A percentile compares a stretch with the other conserved stretches of the same genome.
phyloP scores from a whole-genome alignment of 371 early-diverging fungal species.

The Mucor sp. region DNA sequence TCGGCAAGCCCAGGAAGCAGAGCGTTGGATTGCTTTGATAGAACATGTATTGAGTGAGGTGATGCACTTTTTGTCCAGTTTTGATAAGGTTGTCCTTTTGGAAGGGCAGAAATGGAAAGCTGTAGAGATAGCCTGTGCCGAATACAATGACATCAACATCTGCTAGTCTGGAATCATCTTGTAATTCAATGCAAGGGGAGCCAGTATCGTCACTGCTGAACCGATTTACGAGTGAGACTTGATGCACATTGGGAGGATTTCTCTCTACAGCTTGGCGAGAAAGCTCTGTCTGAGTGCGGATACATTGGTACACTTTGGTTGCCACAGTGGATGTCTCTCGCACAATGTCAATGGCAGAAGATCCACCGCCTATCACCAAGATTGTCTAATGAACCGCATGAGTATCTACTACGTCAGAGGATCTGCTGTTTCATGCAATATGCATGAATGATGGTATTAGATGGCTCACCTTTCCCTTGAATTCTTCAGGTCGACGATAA shows the following conservation, averaged over 20 bases:
- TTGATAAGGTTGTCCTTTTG: conserved; percentile 28
- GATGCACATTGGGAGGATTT: conserved; percentile 15
- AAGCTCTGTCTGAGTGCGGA: conserved; percentile 34
- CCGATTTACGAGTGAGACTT: conserved; percentile 14
- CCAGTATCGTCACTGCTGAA: not conserved
- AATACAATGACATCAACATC: conserved; percentile 53
- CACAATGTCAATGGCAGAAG: conserved; percentile 56
- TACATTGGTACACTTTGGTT: conserved; percentile 42
- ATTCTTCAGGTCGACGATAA: conserved; percentile 50
- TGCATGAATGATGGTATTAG: not conserved
- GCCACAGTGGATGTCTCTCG: conserved; percentile 48
- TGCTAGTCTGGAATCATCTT: conserved; percentile 35
- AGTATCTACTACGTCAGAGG: not conserved
- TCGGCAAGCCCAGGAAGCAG: conserved; percentile 60
- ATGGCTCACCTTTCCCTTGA: conserved; percentile 38
- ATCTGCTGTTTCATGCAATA: not conserved
- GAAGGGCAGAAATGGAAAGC: conserved; percentile 55
- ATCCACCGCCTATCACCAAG: conserved; percentile 54
- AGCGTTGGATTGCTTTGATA: conserved; percentile 56
- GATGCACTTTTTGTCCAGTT: conserved; percentile 46
- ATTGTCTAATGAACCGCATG: conserved; percentile 20
- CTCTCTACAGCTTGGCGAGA: conserved; percentile 17
- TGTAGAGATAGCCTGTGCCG: conserved; percentile 65
- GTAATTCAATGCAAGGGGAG: conserved; percentile 25
- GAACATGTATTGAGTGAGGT: conserved; percentile 50